Evolutionary conservation across 208 protist species (phyloP).

Genomic region (Acanthamoeba royreba): DNA sequence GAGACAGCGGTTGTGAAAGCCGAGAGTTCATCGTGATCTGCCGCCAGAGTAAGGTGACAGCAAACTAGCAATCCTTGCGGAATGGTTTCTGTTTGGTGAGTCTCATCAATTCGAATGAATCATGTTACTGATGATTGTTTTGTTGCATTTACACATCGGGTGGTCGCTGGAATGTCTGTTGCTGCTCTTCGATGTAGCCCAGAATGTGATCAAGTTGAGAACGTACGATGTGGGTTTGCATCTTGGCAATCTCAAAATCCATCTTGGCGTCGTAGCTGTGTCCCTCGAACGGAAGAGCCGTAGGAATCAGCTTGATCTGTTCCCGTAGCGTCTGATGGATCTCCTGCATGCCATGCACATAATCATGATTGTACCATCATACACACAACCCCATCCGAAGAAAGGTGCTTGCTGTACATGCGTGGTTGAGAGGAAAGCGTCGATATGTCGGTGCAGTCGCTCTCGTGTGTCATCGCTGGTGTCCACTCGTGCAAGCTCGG

Average conservation of each 20-base stretch:
- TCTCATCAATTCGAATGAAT: too few species aligned
- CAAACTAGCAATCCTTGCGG: too few species aligned
- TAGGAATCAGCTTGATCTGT: neutral
- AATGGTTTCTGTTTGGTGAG: too few species aligned
- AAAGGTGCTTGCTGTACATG: neutral
- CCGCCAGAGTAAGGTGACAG: too few species aligned
- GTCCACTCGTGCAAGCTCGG: neutral
- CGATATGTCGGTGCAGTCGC: neutral
- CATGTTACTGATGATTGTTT: too few species aligned
- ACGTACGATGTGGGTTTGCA: neutral
- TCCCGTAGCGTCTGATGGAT: neutral
- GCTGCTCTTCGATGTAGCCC: neutral
- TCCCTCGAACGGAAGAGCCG: neutral
- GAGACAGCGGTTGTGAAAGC: too few species aligned
- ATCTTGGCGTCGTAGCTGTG: constrained; percentile 4
- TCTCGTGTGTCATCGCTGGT: neutral
- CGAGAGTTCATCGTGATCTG: too few species aligned
- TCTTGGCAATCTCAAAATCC: constrained; percentile 18
- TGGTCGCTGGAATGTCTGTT: too few species aligned
- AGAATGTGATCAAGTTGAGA: neutral
- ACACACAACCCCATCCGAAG: neutral
- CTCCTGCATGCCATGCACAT: neutral
- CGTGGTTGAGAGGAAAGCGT: neutral
- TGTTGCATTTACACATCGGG: too few species aligned
- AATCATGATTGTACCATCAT: neutral